Conservation (phyloP, 306 rosid genomes). For the Cyclanthera cordifolia region DNA sequence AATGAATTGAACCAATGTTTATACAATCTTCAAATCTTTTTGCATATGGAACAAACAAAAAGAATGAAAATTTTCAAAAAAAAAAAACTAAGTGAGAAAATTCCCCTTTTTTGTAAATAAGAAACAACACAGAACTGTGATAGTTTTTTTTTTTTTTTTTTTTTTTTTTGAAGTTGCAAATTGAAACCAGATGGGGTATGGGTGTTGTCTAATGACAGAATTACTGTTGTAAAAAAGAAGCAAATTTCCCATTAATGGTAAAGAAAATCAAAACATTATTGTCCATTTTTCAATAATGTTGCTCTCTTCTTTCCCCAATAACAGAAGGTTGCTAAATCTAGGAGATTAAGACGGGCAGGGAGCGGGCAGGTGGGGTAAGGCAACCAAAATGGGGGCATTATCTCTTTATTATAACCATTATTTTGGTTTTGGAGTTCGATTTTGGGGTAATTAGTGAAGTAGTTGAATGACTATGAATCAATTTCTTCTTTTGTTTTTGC, state of each 20-base stretch:
- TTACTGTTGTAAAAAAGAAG: neutral
- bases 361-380: conserved; percentile 13
- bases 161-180: too few relatives aligned
- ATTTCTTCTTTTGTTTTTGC: too few relatives aligned
- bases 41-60: conserved; percentile 44
- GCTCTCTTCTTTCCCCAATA: conserved; percentile 2
- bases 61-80: neutral
- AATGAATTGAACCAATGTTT: neutral
- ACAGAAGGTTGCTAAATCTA: conserved; percentile 26
- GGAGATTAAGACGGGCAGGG: conserved; percentile 16
- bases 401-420: neutral
- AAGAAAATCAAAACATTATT: neutral
- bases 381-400: conserved; percentile 23
- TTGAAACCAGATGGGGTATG: neutral
- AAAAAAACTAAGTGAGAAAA: conserved; percentile 3
- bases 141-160: too few relatives aligned
- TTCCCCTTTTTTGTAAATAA: neutral
- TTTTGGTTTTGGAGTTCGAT: conserved; percentile 18
- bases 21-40: conserved; percentile 3
- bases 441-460: neutral
- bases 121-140: neutral
- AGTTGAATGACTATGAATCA: too few relatives aligned
- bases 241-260: neutral
- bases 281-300: neutral
- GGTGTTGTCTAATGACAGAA: neutral